These are phyloP conservation scores for Condylostoma magnum DNA, from an alignment of 169 alveolate genomes.

Conservation along the genomic window DNA sequence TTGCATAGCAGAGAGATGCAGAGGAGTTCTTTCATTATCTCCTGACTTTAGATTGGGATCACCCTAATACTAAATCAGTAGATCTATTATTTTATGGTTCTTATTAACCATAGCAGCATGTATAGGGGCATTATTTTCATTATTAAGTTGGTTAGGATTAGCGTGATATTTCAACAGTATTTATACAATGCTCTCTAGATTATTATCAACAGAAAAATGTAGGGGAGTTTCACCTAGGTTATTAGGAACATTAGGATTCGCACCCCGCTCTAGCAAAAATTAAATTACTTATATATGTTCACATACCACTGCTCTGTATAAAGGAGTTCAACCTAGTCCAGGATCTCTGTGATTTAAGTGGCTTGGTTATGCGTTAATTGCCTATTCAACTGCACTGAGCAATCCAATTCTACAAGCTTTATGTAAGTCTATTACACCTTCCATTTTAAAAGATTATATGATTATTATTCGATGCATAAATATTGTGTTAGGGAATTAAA, in stretches of 20 bases:
- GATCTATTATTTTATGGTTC: neutral
- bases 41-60: neutral
- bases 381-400: no score
- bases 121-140: constrained; percentile 8
- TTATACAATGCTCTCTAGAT: neutral
- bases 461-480: no score
- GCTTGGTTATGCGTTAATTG: no score
- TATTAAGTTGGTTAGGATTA: neutral
- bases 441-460: no score
- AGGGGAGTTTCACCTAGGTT: constrained; percentile 21
- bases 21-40: constrained; percentile 10
- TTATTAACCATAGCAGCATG: constrained; percentile 23
- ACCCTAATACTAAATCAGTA: neutral
- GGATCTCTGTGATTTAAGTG: neutral
- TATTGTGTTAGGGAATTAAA: no score
- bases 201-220: constrained; percentile 13
- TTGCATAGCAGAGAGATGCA: constrained; percentile 5
- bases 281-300: neutral
- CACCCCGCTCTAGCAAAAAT: neutral
- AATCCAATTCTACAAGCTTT: no score
- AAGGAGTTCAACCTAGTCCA: constrained; percentile 33
- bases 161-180: neutral
- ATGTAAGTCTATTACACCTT: no score
- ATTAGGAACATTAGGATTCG: constrained; percentile 1
- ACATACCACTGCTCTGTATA: constrained; percentile 43